phyloP scores from a whole-genome alignment of 305 asterid genomes.

The Salvia sclarea region DNA sequence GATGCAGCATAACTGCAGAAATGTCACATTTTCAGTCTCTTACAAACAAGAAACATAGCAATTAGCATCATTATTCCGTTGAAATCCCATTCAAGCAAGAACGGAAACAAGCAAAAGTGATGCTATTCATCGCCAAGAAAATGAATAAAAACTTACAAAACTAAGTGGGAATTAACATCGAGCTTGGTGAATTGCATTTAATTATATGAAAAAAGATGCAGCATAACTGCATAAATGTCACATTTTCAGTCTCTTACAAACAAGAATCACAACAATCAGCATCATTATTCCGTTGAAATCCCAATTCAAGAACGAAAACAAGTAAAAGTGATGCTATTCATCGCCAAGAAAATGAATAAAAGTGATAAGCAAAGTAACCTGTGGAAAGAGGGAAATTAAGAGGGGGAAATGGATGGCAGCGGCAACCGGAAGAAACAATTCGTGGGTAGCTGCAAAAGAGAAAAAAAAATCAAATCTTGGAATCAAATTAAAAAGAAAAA shows the following conservation, averaged over 20 bases:
- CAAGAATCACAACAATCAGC: neutral
- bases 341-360: neutral
- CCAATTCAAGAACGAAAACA: neutral
- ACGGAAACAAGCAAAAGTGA: neutral
- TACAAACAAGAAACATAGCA: neutral
- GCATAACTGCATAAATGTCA: neutral
- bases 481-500: neutral
- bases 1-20: neutral
- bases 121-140: no score
- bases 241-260: neutral
- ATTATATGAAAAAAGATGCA: neutral
- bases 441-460: slow-evolving; percentile 47
- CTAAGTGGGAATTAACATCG: no score
- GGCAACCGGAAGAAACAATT: slow-evolving; percentile 33
- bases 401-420: slow-evolving; percentile 32
- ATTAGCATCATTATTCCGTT: slow-evolving; percentile 5
- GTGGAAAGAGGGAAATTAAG: slow-evolving; percentile 26
- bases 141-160: no score
- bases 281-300: slow-evolving; percentile 7
- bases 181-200: neutral
- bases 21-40: neutral
- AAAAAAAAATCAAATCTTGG: slow-evolving; percentile 10
- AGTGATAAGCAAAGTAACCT: slow-evolving; percentile 16
- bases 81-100: neutral
- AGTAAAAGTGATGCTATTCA: neutral